Conservation (phyloP, 768 basidiomycete species). For the Panellus pusillus region DNA sequence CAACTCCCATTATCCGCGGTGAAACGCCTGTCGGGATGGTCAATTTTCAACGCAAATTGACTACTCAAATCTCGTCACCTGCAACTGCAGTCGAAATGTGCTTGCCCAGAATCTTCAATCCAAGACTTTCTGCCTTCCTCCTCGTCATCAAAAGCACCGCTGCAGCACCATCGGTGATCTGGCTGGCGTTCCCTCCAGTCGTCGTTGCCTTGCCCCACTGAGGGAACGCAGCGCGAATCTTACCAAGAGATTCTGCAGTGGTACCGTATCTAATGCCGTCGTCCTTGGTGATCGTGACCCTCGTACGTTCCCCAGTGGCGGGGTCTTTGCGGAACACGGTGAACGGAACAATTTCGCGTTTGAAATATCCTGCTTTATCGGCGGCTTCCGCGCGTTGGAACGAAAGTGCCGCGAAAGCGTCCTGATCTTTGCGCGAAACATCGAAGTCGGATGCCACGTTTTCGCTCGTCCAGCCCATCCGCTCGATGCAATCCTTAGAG, state of each 20-base stretch:
- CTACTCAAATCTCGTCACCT: conserved; percentile 37
- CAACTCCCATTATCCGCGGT: conserved; percentile 88
- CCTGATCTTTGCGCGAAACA: conserved; percentile 74
- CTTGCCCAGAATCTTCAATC: conserved; percentile 73
- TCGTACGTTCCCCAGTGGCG: conserved; percentile 49
- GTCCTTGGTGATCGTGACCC: conserved; percentile 62
- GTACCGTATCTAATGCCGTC: conserved; percentile 80
- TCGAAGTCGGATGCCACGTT: conserved; percentile 78
- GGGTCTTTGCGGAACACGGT: conserved; percentile 62
- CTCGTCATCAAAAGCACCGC: conserved; percentile 81
- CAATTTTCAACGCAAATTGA: neutral
- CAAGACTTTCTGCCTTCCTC: conserved; percentile 73
- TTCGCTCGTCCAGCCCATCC: conserved; percentile 91
- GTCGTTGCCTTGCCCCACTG: conserved; percentile 76
- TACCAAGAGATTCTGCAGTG: conserved; percentile 60
- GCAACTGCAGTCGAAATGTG: conserved; percentile 71
- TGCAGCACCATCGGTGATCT: conserved; percentile 83
- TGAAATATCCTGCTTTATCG: conserved; percentile 64
- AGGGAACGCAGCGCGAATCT: conserved; percentile 76
- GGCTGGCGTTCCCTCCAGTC: conserved; percentile 86
- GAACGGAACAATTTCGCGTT: conserved; percentile 74
- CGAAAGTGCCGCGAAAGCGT: conserved; percentile 70
- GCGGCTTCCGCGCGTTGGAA: conserved; percentile 80
- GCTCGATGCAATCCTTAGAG: conserved; percentile 61
- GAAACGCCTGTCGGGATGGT: conserved; percentile 49